phyloP scores from a whole-genome alignment of 257 asterid genomes.

The Jacaranda mimosifolia region DNA sequence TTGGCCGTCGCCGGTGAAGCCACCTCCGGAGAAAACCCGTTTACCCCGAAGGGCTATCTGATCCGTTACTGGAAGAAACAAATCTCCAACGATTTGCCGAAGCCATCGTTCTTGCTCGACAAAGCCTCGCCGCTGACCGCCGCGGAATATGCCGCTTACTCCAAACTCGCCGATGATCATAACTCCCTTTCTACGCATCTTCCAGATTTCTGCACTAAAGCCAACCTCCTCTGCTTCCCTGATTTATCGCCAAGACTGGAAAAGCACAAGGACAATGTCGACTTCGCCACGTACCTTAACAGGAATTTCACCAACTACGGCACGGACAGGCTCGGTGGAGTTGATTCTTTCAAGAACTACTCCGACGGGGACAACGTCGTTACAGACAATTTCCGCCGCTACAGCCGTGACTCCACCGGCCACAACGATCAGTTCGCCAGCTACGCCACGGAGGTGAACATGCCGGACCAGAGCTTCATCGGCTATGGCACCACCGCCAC shows the following conservation, averaged over 20 bases:
- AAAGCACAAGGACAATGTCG: slow-evolving; percentile 48
- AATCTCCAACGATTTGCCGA: slow-evolving; percentile 53
- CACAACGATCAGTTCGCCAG: slow-evolving; percentile 55
- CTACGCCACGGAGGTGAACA: slow-evolving; percentile 52
- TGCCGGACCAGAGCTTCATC: slow-evolving; percentile 58
- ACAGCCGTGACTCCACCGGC: slow-evolving; percentile 62
- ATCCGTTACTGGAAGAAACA: slow-evolving; percentile 68
- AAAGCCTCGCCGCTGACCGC: slow-evolving; percentile 68
- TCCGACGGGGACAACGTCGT: slow-evolving; percentile 46
- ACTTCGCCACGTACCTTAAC: slow-evolving; percentile 47
- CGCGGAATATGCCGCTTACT: slow-evolving; percentile 44
- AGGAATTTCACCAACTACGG: slow-evolving; percentile 77
- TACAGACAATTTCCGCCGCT: slow-evolving; percentile 61
- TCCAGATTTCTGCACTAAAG: slow-evolving; percentile 60
- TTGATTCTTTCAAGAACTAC: slow-evolving; percentile 63
- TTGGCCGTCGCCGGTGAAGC: slow-evolving; percentile 16
- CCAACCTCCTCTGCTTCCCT: slow-evolving; percentile 67
- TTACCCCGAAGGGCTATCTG: slow-evolving; percentile 54
- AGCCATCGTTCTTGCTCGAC: slow-evolving; percentile 57
- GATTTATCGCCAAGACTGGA: slow-evolving; percentile 50
- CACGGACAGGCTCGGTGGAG: slow-evolving; percentile 48
- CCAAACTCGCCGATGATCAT: slow-evolving; percentile 55
- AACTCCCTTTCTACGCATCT: slow-evolving; percentile 55
- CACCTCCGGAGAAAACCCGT: slow-evolving; percentile 47
- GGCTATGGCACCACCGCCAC: slow-evolving; percentile 63